Conservation (phyloP, 306 rosid species). For the Prunus persica region DNA sequence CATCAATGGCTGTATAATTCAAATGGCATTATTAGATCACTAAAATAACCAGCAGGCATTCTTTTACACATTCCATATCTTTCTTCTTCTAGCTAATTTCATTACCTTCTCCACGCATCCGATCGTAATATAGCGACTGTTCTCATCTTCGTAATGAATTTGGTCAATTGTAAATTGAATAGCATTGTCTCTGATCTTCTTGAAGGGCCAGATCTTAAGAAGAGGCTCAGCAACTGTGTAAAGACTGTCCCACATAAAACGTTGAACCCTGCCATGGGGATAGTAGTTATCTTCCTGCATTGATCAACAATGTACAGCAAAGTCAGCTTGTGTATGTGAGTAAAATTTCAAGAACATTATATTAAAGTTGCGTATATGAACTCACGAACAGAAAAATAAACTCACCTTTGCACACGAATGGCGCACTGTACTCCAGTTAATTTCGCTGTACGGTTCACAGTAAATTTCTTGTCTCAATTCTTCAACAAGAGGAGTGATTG, state of each 20-base stretch:
- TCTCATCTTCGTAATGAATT: constrained; percentile 38
- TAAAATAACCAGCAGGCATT: background rate
- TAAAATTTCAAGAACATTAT: background rate
- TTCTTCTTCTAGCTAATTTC: background rate
- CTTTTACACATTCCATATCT: background rate
- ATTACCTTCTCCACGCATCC: constrained; percentile 49
- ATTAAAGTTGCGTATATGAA: background rate
- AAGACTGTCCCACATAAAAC: constrained; percentile 30
- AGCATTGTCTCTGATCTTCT: constrained; percentile 30
- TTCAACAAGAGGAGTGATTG: constrained; percentile 65
- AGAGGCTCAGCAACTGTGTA: constrained; percentile 29
- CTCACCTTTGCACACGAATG: constrained; percentile 59
- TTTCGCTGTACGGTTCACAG: constrained; percentile 41
- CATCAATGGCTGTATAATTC: constrained; percentile 25
- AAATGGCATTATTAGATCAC: background rate
- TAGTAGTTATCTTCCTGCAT: constrained; percentile 35
- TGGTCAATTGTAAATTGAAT: constrained; percentile 18
- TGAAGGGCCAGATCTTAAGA: constrained; percentile 27
- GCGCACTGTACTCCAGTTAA: constrained; percentile 64
- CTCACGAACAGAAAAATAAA: background rate
- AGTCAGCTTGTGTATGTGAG: background rate
- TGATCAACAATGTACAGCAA: background rate
- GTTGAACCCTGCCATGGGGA: constrained; percentile 27
- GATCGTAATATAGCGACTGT: constrained; percentile 38
- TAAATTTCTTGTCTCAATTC: constrained; percentile 56